Conservation (phyloP, 305 asterid genomes). For the Salvia sclarea region DNA sequence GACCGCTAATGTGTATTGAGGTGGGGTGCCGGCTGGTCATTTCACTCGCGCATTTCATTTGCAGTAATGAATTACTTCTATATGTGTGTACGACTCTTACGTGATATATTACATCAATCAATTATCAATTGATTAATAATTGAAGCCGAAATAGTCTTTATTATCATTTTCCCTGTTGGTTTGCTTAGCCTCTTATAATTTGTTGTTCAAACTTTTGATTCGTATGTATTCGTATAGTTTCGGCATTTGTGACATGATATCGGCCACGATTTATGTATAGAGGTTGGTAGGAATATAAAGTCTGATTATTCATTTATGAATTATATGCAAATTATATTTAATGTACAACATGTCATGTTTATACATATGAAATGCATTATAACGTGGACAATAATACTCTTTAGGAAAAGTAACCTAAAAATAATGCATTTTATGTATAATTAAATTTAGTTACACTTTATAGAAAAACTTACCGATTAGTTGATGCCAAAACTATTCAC, state of each 20-base stretch:
- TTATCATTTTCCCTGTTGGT: neutral
- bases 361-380: too few relatives aligned
- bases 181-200: neutral
- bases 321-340: too few relatives aligned
- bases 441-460: too few relatives aligned
- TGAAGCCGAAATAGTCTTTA: too few relatives aligned
- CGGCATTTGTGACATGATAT: neutral
- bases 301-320: neutral
- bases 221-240: neutral
- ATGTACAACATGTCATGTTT: too few relatives aligned
- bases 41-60: neutral
- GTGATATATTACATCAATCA: too few relatives aligned
- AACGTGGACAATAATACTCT: too few relatives aligned
- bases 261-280: neutral
- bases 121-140: neutral
- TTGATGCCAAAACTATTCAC: too few relatives aligned
- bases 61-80: neutral
- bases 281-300: neutral
- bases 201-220: neutral
- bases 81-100: neutral
- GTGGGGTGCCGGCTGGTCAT: slow-evolving; percentile 13
- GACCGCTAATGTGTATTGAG: neutral
- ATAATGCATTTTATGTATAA: too few relatives aligned
- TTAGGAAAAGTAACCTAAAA: too few relatives aligned
- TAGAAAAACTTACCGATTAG: too few relatives aligned